Evolutionary conservation across 371 early-diverging fungal genomes (phyloP), one percentile per base, ranked within the genome.

Genomic region (Mortierella sp.): DNA sequence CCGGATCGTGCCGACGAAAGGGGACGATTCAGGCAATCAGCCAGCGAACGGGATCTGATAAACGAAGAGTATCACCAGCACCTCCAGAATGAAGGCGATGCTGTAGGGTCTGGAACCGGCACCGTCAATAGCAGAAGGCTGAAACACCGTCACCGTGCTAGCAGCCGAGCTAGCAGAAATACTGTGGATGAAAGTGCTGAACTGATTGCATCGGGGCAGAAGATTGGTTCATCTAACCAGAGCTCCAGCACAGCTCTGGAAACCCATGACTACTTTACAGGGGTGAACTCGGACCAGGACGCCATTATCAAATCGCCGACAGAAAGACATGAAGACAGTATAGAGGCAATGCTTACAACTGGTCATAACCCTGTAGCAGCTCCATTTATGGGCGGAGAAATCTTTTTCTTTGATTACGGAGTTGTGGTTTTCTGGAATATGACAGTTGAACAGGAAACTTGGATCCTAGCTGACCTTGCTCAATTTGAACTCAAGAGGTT

Each of bases 361-460:
- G 60, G 55, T 2, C 68, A 66, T 5, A 53, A 54, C 0, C 28
- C 64, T 13, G 61, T 4, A 6, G 57, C 61, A 3, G 72, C 81
- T 28, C 85, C 85, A 9, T 89, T 89, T 60, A 85, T 81, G 61
- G 90, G 90, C 29, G 93, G 93, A 53, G 95, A 95, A 73, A 83
- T 94, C 13, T 94, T 94, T 68, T 84, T 93, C 57, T 98, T 97
- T 75, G 97, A 97, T 72, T 97, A 97, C 76, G 97, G 98, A 31
- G 97, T 97, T 8, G 93, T 95, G 2, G 98, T 97, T 1, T 91
- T 97, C 70, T 98, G 99, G 99, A 97, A 96, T 40, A 92, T 98
- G 75, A 89, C 90, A n/a, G 91, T 94, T 64, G 87, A 87, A 32
- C 95, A 97, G 70, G 99, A 98, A 79, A 66, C 86, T 28, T 79